Evolutionary conservation across 2,329 filamentous ascomycete species (phyloP), one percentile per base, ranked within the genome.

Genomic region (Microthyrium microscopicum): DNA sequence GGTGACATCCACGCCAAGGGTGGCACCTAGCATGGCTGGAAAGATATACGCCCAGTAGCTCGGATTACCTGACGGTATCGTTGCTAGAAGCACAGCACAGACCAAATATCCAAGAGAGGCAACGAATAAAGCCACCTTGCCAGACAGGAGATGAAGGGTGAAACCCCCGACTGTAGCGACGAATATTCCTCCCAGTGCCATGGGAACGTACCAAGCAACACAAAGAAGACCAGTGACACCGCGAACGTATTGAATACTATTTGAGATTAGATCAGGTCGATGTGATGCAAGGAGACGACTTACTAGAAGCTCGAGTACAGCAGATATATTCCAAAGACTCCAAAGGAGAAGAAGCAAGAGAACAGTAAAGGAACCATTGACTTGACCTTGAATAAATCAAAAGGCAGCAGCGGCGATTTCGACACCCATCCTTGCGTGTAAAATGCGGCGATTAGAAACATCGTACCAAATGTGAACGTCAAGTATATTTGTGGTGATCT

Each of bases 341-440:
- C 78, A 37, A 81, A 83, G 0, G 68, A 60, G 43, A 78, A 70
- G 31, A 80, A 67, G 7, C 82, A 54, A 1, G 69, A 65, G 1
- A 69, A 41, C 3, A 66, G 57, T 12, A 84, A 53, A 0, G 74
- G 64, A 21, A 61, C 68, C 70, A 87, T 79, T 34, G 73, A 73
- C 39, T 71, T 74, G 4, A 77, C 68, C 15, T 59, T 56, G 54
- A 89, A 85, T 17, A 87, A 52, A 15, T 76, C 76, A 1, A 64
- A 58, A 0, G 81, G 79, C 1, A 89, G 56, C 1, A 89, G 56
- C 0, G 81, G 81, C 33, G 74, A 64, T 12, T 62, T 49, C 1
- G 77, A 70, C 0, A 81, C 63, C 69, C 72, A 79, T 0, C 73
- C 73, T 55, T 89, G 77, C 3, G 85, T 60, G 39, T 82, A 85